A percentile compares a stretch with the other conserved stretches of the same genome.
Conservation (phyloP, 768 basidiomycete species). For the Panaeolus cyanescens region DNA sequence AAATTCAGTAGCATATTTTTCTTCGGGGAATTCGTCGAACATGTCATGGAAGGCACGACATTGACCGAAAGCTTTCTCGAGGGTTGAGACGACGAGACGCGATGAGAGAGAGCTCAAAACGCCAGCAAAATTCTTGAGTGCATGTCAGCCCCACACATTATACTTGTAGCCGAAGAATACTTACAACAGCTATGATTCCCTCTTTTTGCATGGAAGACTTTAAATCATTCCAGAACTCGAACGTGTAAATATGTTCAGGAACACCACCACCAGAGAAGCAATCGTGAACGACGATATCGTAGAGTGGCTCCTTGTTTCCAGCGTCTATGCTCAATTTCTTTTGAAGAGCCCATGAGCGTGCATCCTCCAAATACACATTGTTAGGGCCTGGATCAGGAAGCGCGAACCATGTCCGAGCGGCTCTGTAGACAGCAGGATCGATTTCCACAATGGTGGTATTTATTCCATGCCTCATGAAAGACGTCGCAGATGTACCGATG, state of each 20-base stretch:
- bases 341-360: constrained; percentile 64
- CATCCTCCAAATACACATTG: constrained; percentile 77
- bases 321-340: constrained; percentile 30
- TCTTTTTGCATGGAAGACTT: constrained; percentile 63
- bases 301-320: constrained; percentile 37
- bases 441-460: constrained; percentile 88
- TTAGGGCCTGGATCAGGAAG: constrained; percentile 63
- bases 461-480: constrained; percentile 70
- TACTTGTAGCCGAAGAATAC: background rate
- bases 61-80: constrained; percentile 68
- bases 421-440: constrained; percentile 87
- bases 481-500: constrained; percentile 76
- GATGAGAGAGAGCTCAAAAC: constrained; percentile 60
- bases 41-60: constrained; percentile 87
- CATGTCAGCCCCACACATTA: background rate
- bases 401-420: constrained; percentile 78
- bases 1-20: constrained; percentile 53
- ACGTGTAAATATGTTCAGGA: constrained; percentile 80
- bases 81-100: constrained; percentile 66
- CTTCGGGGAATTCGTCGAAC: constrained; percentile 42
- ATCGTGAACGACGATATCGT: constrained; percentile 84
- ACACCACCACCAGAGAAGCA: constrained; percentile 95
- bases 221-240: constrained; percentile 81
- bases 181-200: constrained; percentile 80
- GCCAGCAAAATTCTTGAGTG: constrained; percentile 82